Evolutionary conservation across 106 monocot species (phyloP).

Genomic region (Vanilla planifolia): DNA sequence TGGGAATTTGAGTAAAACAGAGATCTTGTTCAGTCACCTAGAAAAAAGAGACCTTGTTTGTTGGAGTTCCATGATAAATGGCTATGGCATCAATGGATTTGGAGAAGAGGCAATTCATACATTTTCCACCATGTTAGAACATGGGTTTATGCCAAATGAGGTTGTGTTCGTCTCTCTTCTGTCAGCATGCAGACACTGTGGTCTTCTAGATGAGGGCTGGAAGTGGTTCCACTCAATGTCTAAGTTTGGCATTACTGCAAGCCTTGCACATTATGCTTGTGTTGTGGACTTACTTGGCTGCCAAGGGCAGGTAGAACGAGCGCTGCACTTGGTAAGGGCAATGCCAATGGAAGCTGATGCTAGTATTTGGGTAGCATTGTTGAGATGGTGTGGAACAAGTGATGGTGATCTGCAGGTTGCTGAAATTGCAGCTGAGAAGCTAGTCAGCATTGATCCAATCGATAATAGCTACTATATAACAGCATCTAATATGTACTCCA

Average conservation of each 20-base stretch:
- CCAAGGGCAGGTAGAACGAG: constrained; percentile 26
- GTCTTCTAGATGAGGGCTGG: constrained; percentile 42
- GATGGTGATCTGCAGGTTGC: constrained; percentile 20
- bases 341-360: constrained; percentile 45
- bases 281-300: constrained; percentile 52
- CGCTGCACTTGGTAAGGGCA: constrained; percentile 21
- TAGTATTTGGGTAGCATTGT: constrained; percentile 29
- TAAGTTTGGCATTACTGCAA: constrained; percentile 25
- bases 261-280: constrained; percentile 36
- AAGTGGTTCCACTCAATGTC: constrained; percentile 39
- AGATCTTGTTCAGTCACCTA: constrained; percentile 29
- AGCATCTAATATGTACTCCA: constrained; percentile 43
- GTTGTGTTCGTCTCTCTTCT: constrained; percentile 38
- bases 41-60: constrained; percentile 32
- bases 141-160: constrained; percentile 41
- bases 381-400: constrained; percentile 27
- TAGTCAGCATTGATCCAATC: constrained; percentile 28
- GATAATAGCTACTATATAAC: constrained; percentile 39
- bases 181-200: constrained; percentile 45
- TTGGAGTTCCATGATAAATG: constrained; percentile 67
- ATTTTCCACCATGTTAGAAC: constrained; percentile 30
- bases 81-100: constrained; percentile 44
- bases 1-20: constrained; percentile 32
- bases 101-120: constrained; percentile 32
- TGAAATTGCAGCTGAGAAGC: constrained; percentile 28